Evolutionary conservation across 371 early-diverging fungal genomes (phyloP), one percentile per base, ranked within the genome.

Genomic region (Zancudomyces culisetae): DNA sequence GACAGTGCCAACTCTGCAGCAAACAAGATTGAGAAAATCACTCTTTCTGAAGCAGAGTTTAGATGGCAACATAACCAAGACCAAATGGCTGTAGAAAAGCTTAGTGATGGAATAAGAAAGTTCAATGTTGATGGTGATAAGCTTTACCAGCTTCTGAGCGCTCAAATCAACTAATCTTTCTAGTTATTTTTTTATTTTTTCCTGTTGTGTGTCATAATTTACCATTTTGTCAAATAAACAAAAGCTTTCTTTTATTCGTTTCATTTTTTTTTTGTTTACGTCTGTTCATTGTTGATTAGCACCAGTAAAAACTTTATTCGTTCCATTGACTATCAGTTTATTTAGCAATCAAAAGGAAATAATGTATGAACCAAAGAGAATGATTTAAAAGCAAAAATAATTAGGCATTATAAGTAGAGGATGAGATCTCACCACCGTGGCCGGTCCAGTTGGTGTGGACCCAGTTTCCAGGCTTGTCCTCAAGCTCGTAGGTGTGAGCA

Each of bases 361-460:
- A n/a, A n/a, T n/a, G n/a, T 35, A 35, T 6, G 6, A 35, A 35
- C 15, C 6, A 35, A 35, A 15, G 35, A 35, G 35, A 35, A 35
- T 35, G 15, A 35, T 35, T 35, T 15, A 6, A 35, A 10, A 35
- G 35, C 6, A 45, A 22, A 6, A 49, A 26, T 28, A 3, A 2
- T 64, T 74, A 80, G 53, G 73, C 81, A 23, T 74, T 65, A 62
- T 80, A 80, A 59, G 75, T 74, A 40, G 78, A 64, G 18, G 78
- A 67, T 43, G 75, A 71, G 49, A 85, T 82, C 50, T 81, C 79
- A 63, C 85, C 87, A 61, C 85, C 87, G 53, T 78, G 77, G 53
- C 87, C 84, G 51, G 87, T 86, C 97, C 95, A 96, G 88, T 96
- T 96, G 73, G 90, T 85, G 81, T 94, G 97, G 56, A 86, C 65